A percentile compares a stretch with the other conserved stretches of the same genome.
These are phyloP conservation scores for Colletotrichum sansevieriae DNA, from an alignment of 2,329 filamentous ascomycete species.

Conservation along the genomic window DNA sequence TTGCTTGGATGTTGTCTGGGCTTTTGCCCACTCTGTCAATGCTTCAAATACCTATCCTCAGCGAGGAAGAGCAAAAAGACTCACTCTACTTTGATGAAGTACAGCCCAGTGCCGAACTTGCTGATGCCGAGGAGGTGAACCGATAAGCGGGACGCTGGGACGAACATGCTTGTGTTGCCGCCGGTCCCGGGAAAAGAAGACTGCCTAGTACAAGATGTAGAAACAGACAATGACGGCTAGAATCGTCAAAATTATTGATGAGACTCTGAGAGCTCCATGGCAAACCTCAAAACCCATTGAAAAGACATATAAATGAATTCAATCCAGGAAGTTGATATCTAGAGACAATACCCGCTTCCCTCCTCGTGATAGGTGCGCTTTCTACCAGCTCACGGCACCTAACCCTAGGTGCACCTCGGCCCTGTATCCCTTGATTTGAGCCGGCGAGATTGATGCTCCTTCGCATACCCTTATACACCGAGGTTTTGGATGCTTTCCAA, in stretches of 20 bases:
- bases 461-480: too few species aligned
- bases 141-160: slow-evolving; percentile 30
- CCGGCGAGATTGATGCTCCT: too few species aligned
- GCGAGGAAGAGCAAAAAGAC: fast-evolving
- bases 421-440: too few species aligned
- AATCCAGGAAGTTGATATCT: too few species aligned
- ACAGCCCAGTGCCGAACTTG: slow-evolving; percentile 6
- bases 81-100: slow-evolving; percentile 19
- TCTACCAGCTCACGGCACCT: too few species aligned
- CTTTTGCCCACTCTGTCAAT: too few species aligned
- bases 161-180: slow-evolving; percentile 10
- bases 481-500: too few species aligned
- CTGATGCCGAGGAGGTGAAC: slow-evolving; percentile 20
- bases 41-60: too few species aligned
- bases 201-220: not conserved
- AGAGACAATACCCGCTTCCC: too few species aligned
- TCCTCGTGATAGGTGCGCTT: too few species aligned
- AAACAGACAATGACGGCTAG: not conserved
- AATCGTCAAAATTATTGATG: not conserved
- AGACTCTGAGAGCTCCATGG: not conserved
- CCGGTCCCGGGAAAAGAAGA: slow-evolving; percentile 11
- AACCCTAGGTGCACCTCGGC: too few species aligned
- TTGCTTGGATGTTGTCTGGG: too few species aligned
- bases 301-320: not conserved
- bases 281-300: not conserved